Conservation (phyloP, 2,329 filamentous ascomycete species). For the Cordyceps militaris region DNA sequence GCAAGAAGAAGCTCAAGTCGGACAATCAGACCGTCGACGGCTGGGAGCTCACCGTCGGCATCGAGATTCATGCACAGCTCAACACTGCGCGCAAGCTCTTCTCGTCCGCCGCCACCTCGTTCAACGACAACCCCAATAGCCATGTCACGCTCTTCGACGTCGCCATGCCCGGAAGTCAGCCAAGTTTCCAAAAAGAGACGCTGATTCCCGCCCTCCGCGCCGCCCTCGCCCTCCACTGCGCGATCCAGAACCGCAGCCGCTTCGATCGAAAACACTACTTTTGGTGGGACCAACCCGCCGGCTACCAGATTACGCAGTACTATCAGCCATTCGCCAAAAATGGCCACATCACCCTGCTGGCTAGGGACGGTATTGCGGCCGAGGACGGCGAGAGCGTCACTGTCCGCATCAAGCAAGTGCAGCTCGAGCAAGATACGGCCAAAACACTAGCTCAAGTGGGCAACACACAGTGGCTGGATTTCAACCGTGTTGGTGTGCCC, state of each 20-base stretch:
- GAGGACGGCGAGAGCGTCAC: constrained; percentile 63
- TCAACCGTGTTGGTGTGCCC: constrained; percentile 86
- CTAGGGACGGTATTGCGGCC: constrained; percentile 71
- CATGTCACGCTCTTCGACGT: constrained; percentile 85
- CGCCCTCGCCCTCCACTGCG: constrained; percentile 75
- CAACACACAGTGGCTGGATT: constrained; percentile 73
- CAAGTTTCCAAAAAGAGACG: constrained; percentile 73
- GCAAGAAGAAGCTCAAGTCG: constrained; percentile 39
- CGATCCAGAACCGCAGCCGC: constrained; percentile 66
- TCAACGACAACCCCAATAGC: constrained; percentile 68
- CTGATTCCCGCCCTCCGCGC: constrained; percentile 86
- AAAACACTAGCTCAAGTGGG: constrained; percentile 79
- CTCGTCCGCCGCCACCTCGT: constrained; percentile 60
- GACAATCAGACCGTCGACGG: constrained; percentile 49
- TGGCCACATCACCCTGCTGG: constrained; percentile 62
- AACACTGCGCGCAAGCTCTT: constrained; percentile 88
- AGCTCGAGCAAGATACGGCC: constrained; percentile 96
- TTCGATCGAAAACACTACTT: constrained; percentile 99
- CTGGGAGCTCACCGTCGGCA: constrained; percentile 93
- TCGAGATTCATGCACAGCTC: constrained; percentile 95
- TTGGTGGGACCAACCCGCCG: constrained; percentile 94
- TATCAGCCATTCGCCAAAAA: constrained; percentile 66
- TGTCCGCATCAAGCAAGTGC: constrained; percentile 85
- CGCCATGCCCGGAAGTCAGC: constrained; percentile 83
- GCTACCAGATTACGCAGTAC: constrained; percentile 97